Evolutionary conservation across 2,329 filamentous ascomycete genomes (phyloP), one percentile per base, ranked within the genome.

Genomic region (Calonectria pseudoreteaudii): DNA sequence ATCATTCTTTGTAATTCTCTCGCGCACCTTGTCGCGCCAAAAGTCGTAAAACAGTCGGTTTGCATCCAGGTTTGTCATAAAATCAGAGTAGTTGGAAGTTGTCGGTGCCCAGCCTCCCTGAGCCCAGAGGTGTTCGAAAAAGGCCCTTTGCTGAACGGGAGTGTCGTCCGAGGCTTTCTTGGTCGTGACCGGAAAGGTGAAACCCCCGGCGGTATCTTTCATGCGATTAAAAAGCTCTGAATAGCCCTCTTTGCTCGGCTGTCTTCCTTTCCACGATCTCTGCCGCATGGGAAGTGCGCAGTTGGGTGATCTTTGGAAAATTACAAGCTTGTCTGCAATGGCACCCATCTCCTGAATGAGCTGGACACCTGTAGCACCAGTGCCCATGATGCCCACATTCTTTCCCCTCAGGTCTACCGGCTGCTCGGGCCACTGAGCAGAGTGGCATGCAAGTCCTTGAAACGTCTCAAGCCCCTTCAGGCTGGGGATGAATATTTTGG

Each of bases 201-300:
- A 74, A 1, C 72, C 69, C 7, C 30, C 53, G 8, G 23, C 28
- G 0, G 72, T 72, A 6, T 18, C 41, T 62, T 74, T 74, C 68
- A 71, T 71, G 16, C 34, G 53, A 3, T 56, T 62, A 38, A 58
- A 74, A 3, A 65, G 20, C 1, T 65, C 58, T 8, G 68, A 38
- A n/a, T 71, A 68, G 20, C 28, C 2, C 9, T 66, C 53, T 41
- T 71, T 74, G 64, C 66, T 52, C n/a, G 71, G 34, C 10, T 30
- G 23, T 34, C n/a, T 8, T 23, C 16, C 16, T n/a, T 3, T 3
- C 50, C 86, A 44, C 23, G 41, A n/a, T 16, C 20, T 30, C 16
- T 65, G 38, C 73, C 38, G 85, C 83, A 72, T 84, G 75, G 66
- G 76, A 1, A 77, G 56, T 6, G 76, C 72, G 65, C 71, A 79